Evolutionary conservation across 2,329 filamentous ascomycete genomes (phyloP), one percentile per base, ranked within the genome.

Genomic region (Hymenoscyphus scutula): DNA sequence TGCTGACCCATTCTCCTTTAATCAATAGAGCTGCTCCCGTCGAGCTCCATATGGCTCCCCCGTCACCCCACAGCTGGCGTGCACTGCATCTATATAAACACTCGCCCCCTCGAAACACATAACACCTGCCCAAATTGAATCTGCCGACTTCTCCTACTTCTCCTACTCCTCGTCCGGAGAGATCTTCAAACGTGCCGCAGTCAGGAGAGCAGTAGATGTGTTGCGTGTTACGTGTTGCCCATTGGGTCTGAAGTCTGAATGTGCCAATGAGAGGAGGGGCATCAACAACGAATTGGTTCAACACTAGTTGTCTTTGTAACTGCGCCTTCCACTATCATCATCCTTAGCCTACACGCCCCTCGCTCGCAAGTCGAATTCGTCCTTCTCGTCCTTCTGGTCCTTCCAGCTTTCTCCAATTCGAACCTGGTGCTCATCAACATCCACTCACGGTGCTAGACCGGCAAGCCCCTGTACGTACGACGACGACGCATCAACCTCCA

Each of bases 61-160:
- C 10, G 45, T 51, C 23, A 51, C 45, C 45, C 45, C 45, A 51
- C 45, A 51, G 45, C 45, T 51, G 45, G 19, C 45, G 10, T 51
- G 45, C 45, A 51, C 45, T 51, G 11, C 45, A 51, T 51, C 45
- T 51, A 51, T 51, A 51, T 51, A 51, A 51, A 51, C 45, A 25
- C 19, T 51, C 23, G 19, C 41, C 41, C n/a, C 23, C 19, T 48
- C n/a, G 41, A 48, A 48, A 19, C 41, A 48, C 41, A n/a, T 48
- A 48, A 19, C 41, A 48, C 41, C 41, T 48, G 19, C 41, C 41
- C 41, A 23, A 48, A 48, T 23, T 48, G 19, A 48, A 48, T 11
- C 4, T 48, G 23, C 23, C 41, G n/a, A 48, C 41, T 25, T 25
- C 41, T 48, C 11, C n/a, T 48, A 6, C 41, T 48, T n/a, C 41